Base-by-base conservation (phyloP, 371 early-diverging fungal genomes). In the Mucor indicus region DNA sequence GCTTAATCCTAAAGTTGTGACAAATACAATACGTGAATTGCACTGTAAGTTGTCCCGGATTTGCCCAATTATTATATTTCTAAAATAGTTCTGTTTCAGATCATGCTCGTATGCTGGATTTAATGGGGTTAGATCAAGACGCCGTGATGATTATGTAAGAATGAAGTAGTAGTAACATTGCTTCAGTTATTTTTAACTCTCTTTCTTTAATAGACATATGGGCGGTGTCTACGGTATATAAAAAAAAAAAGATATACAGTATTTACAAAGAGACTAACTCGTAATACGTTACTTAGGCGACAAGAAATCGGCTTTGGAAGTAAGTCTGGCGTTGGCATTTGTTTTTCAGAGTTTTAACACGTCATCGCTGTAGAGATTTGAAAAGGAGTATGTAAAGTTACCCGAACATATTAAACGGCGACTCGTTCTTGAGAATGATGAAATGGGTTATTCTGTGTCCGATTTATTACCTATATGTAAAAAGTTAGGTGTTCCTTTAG, bases 341-440 rank as follows among this genome's bases (percentile, higher is more conserved):
- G 5, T 27, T 27, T 27, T 27, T 27, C 11, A 7, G 11, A 27
- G 5, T 27, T 27, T 27, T 27, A 27, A 27, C 11, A 27, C 11
- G 11, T 19, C 19, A 31, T n/a, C 23, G 11, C 9, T 27, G 10
- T 49, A 65, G 69, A 48, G 75, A 13, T 71, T 75, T 48, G 68
- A 74, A 42, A 52, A 64, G 31, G 67, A 56, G 16, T 71, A 64
- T 37, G 36, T 39, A 8, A 48, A 52, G 17, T 48, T 75, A 15
- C 63, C 75, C 2, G 60, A 69, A 16, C 43, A 44, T 20, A 61
- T 73, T 15, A 63, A 60, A 21, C 33, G 59, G 16, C 48, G 75
- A 44, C 27, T 75, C 16, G 74, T 68, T 0, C 44, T 76, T 15
- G 76, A 77, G 40, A 77, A 77, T 20, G 76, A 77, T 51, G 78